Conservation (phyloP, 2,329 filamentous ascomycete genomes). For the Fusarium abutilonis region DNA sequence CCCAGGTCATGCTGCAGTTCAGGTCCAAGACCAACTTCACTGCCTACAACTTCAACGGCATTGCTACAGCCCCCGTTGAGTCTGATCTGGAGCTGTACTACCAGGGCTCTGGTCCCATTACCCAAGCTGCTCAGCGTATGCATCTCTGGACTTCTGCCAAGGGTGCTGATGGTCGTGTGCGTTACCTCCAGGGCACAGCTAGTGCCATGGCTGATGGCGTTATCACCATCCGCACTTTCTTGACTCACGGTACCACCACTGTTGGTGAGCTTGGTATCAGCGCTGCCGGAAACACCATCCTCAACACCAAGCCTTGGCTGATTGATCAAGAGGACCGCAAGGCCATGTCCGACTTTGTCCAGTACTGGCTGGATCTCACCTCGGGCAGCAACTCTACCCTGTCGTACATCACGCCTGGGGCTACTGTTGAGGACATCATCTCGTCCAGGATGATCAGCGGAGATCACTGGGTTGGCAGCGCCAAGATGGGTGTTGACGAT, state of each 20-base stretch:
- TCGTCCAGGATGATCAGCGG: slow-evolving; percentile 43
- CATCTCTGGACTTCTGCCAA: slow-evolving; percentile 42
- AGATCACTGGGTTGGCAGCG: slow-evolving; percentile 45
- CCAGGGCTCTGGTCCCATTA: slow-evolving; percentile 43
- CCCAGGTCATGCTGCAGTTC: slow-evolving; percentile 51
- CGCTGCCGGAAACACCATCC: slow-evolving; percentile 39
- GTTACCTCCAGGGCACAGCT: slow-evolving; percentile 42
- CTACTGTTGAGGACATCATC: slow-evolving; percentile 35
- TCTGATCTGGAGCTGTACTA: slow-evolving; percentile 41
- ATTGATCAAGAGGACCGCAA: slow-evolving; percentile 41
- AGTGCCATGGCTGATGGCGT: slow-evolving; percentile 41
- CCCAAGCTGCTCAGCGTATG: slow-evolving; percentile 44
- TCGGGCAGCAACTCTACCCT: slow-evolving; percentile 39
- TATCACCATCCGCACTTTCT: slow-evolving; percentile 39
- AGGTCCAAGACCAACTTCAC: slow-evolving; percentile 39
- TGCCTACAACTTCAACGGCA: slow-evolving; percentile 41
- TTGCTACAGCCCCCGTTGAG: slow-evolving; percentile 24
- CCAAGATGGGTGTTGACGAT: slow-evolving; percentile 59
- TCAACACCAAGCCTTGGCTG: slow-evolving; percentile 45
- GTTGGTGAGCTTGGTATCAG: slow-evolving; percentile 43
- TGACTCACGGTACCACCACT: slow-evolving; percentile 42
- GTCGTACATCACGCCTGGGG: slow-evolving; percentile 35
- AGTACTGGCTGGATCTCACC: slow-evolving; percentile 42
- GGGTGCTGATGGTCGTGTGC: slow-evolving; percentile 38
- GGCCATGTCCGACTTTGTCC: slow-evolving; percentile 41